phyloP scores from a whole-genome alignment of 805 yeast genomes.

The Teunomyces barrocoloradensis region DNA sequence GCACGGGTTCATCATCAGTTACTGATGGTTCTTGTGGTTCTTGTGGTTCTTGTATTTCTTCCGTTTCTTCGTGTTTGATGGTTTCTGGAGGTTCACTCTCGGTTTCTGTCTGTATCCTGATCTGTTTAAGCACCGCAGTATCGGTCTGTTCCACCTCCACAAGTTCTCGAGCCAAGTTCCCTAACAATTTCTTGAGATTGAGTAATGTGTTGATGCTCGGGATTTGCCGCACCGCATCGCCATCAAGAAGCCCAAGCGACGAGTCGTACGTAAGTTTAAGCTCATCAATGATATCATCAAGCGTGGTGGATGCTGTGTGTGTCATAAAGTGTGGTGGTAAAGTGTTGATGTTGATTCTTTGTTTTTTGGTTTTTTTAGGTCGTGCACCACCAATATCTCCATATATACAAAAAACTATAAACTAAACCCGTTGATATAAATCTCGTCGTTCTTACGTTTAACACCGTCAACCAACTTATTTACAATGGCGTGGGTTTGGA shows the following conservation, averaged over 20 bases:
- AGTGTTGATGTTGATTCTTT: not conserved
- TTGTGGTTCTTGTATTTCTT: not conserved
- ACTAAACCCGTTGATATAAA: not conserved
- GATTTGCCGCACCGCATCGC: slow-evolving; percentile 46
- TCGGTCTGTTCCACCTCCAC: slow-evolving; percentile 32
- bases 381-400: slow-evolving; percentile 2
- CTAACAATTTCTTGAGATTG: slow-evolving; percentile 44
- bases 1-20: slow-evolving; percentile 23
- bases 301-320: slow-evolving; percentile 33
- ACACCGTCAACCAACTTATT: slow-evolving; percentile 31
- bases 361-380: not conserved
- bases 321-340: no score
- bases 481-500: slow-evolving; percentile 36
- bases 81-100: not conserved
- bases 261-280: slow-evolving; percentile 55
- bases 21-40: no score
- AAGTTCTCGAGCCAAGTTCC: slow-evolving; percentile 38
- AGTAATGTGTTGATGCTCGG: slow-evolving; percentile 43
- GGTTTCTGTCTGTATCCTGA: slow-evolving; percentile 10
- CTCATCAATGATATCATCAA: slow-evolving; percentile 52
- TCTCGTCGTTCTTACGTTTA: slow-evolving; percentile 24
- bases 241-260: slow-evolving; percentile 59
- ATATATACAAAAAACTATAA: slow-evolving; percentile 4
- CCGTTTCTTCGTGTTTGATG: slow-evolving; percentile 4
- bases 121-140: slow-evolving; percentile 19